These are phyloP conservation scores for Flaveria brownii DNA, from an alignment of 129 eudicot genomes.

Conservation along the genomic window DNA sequence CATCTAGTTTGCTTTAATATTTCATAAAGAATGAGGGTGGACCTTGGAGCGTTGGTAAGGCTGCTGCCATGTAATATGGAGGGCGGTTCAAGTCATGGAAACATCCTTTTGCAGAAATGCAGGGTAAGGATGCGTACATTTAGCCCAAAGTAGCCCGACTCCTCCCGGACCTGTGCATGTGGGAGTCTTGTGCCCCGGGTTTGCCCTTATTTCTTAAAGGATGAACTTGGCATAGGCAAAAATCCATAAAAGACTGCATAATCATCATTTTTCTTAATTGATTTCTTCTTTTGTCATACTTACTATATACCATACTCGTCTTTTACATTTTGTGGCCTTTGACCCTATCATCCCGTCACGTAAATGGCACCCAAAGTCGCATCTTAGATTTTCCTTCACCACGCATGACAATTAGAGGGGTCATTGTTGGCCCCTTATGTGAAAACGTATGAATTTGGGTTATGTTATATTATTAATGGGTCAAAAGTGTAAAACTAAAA, in stretches of 20 bases:
- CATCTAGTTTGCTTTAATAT: background rate
- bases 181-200: too few relatives aligned
- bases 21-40: constrained; percentile 1
- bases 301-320: background rate
- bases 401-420: background rate
- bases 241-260: background rate
- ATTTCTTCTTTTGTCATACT: background rate
- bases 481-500: background rate
- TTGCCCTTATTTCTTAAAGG: background rate
- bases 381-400: constrained; percentile 4
- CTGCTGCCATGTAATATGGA: too few relatives aligned
- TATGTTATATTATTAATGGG: background rate
- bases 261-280: background rate
- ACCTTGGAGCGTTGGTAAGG: too few relatives aligned
- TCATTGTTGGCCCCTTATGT: constrained; percentile 2
- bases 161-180: too few relatives aligned
- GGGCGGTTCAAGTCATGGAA: too few relatives aligned
- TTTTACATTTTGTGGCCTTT: constrained; percentile 1
- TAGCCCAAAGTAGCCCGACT: too few relatives aligned
- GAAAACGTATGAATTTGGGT: background rate
- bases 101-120: too few relatives aligned
- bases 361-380: constrained; percentile 9
- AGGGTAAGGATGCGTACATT: too few relatives aligned
- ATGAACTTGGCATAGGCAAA: constrained; percentile 17
- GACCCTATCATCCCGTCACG: background rate